Percentiles rank a stretch among this genome's conserved stretches.
Conservation (phyloP, 2,329 filamentous ascomycete species). For the Nothophaeocryptopus gaeumannii region DNA sequence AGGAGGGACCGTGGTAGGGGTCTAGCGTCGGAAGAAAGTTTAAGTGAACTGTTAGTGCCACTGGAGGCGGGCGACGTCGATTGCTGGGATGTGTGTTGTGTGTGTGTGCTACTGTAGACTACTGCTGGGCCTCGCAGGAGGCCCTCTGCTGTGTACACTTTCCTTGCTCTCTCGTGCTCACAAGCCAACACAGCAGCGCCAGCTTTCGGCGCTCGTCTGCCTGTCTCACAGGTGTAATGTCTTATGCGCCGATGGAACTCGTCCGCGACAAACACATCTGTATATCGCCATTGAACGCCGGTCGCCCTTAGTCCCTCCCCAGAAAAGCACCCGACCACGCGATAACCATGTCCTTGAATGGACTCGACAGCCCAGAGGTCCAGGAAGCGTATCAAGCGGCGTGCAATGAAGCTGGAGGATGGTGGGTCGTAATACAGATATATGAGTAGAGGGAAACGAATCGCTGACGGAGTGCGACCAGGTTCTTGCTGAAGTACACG, state of each 20-base stretch:
- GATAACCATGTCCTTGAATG: constrained; percentile 83
- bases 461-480: constrained; percentile 41
- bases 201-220: neutral
- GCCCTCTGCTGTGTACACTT: constrained; percentile 6
- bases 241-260: constrained; percentile 16
- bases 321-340: constrained; percentile 12
- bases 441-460: neutral
- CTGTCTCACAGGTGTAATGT: constrained; percentile 18
- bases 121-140: neutral
- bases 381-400: constrained; percentile 81
- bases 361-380: constrained; percentile 76
- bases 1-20: neutral
- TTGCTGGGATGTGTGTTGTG: constrained; percentile 7
- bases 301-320: neutral
- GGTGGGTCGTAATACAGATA: constrained; percentile 59
- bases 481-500: constrained; percentile 92
- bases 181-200: too few species aligned
- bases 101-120: too few species aligned
- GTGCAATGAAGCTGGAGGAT: constrained; percentile 82
- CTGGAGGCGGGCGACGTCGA: constrained; percentile 2
- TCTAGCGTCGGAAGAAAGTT: constrained; percentile 2
- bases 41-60: constrained; percentile 2
- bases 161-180: neutral
- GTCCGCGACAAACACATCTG: constrained; percentile 8
- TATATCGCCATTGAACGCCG: constrained; percentile 4